Evolutionary conservation across 306 rosid genomes (phyloP).

Genomic region (Betula pendula): DNA sequence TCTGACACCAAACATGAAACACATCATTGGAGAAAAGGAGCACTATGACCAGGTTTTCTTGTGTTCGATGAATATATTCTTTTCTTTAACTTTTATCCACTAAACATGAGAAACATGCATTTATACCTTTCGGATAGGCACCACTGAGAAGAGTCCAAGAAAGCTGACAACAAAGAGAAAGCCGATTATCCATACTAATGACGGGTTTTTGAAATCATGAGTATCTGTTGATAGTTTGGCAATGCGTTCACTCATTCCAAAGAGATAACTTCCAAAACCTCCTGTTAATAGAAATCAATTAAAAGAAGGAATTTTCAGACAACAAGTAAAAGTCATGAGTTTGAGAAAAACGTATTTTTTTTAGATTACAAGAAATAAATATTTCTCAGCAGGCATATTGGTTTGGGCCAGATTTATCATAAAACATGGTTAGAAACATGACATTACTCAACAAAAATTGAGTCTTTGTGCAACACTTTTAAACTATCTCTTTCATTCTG

Average conservation of each 20-base stretch:
- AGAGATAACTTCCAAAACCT: conserved; percentile 22
- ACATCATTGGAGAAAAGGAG: neutral
- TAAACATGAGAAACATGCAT: neutral
- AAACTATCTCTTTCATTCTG: too few species aligned
- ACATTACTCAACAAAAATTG: neutral
- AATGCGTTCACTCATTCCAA: conserved; percentile 3
- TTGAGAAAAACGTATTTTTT: too few species aligned
- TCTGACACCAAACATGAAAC: conserved; percentile 28
- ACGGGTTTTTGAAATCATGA: conserved; percentile 4
- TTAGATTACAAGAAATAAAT: neutral
- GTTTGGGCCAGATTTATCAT: neutral
- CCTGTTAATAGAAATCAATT: conserved; percentile 9
- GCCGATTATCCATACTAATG: conserved; percentile 17
- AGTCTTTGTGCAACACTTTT: neutral
- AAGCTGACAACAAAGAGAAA: conserved; percentile 22
- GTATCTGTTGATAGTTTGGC: conserved; percentile 8
- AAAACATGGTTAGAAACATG: too few species aligned
- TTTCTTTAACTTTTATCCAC: neutral
- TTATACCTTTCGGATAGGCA: conserved; percentile 17
- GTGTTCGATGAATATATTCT: neutral
- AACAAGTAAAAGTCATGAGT: too few species aligned
- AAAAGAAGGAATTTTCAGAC: too few species aligned
- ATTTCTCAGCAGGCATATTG: neutral
- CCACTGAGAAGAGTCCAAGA: conserved; percentile 20
- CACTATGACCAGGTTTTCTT: neutral